phyloP scores from a whole-genome alignment of 78 protist genomes.

The Isochrysis galbana region DNA sequence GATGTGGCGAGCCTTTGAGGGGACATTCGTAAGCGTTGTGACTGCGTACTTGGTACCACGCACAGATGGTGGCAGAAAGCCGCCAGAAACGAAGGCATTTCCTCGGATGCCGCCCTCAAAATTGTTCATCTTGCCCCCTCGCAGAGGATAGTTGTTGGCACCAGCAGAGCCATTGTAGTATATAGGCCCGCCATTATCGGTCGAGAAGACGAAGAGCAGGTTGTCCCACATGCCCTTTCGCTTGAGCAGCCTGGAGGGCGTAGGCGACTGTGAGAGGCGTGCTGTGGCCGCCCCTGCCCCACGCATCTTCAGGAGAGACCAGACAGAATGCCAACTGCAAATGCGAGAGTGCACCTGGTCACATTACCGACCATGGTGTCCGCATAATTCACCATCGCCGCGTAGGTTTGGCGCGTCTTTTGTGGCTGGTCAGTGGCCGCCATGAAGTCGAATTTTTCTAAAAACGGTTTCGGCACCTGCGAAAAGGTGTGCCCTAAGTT shows the following conservation, averaged over 20 bases:
- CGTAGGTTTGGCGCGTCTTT: background rate
- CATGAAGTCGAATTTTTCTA: background rate
- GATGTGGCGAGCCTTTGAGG: too few species aligned
- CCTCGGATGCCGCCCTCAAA: slow-evolving; percentile 54
- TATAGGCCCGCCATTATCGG: slow-evolving; percentile 50
- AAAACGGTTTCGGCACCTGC: background rate
- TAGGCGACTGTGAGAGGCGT: background rate
- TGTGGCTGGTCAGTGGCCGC: background rate
- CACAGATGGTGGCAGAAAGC: slow-evolving; percentile 9
- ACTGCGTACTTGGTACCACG: slow-evolving; percentile 37
- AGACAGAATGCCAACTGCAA: background rate
- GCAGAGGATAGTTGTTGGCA: slow-evolving; percentile 53
- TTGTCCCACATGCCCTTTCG: slow-evolving; percentile 54
- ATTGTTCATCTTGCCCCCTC: slow-evolving; percentile 45
- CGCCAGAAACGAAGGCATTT: slow-evolving; percentile 49
- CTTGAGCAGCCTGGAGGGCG: too few species aligned
- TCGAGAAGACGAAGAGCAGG: slow-evolving; percentile 39
- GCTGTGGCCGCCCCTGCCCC: background rate
- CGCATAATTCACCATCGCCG: background rate
- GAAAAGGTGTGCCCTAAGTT: background rate
- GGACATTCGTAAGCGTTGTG: too few species aligned
- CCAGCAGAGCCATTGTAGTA: slow-evolving; percentile 16
- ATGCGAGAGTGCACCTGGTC: background rate
- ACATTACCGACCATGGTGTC: background rate
- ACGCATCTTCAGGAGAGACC: background rate